Evolutionary conservation across 2,329 filamentous ascomycete genomes (phyloP).

Genomic region (Alternaria brassicae): DNA sequence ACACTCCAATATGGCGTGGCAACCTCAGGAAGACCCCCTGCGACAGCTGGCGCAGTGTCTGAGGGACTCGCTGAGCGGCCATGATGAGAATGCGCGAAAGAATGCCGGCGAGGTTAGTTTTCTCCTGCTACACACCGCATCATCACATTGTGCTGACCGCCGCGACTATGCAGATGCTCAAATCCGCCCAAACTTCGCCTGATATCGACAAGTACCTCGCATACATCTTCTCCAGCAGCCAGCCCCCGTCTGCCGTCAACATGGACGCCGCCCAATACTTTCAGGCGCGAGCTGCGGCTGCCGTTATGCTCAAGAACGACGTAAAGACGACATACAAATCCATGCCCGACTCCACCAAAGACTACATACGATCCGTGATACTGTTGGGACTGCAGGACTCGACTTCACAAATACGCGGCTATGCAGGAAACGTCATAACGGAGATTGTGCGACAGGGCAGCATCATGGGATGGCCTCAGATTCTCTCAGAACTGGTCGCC

Average conservation of each 20-base stretch:
- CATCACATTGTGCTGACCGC: conserved; percentile 35
- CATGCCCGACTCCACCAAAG: conserved; percentile 75
- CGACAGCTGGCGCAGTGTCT: conserved; percentile 88
- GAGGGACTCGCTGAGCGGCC: conserved; percentile 88
- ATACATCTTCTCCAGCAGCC: conserved; percentile 80
- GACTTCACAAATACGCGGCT: conserved; percentile 82
- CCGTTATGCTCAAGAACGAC: conserved; percentile 96
- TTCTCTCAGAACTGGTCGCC: conserved; percentile 81
- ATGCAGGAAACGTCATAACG: conserved; percentile 91
- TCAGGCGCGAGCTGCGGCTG: conserved; percentile 83
- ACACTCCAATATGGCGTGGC: conserved; percentile 77
- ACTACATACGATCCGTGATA: conserved; percentile 80
- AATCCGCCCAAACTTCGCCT: conserved; percentile 83
- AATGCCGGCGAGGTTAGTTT: conserved; percentile 82
- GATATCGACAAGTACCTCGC: conserved; percentile 98
- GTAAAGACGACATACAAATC: conserved; percentile 76
- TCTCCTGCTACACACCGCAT: conserved; percentile 12
- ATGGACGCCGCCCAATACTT: conserved; percentile 70
- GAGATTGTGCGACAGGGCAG: conserved; percentile 86
- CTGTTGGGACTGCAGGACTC: conserved; percentile 82
- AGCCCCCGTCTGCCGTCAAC: conserved; percentile 66
- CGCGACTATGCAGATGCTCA: conserved; percentile 74
- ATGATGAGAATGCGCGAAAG: conserved; percentile 80
- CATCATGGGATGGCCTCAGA: conserved; percentile 87
- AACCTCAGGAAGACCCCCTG: conserved; percentile 85